phyloP scores from a whole-genome alignment of 106 monocot species.

The Cymbidium sinense region DNA sequence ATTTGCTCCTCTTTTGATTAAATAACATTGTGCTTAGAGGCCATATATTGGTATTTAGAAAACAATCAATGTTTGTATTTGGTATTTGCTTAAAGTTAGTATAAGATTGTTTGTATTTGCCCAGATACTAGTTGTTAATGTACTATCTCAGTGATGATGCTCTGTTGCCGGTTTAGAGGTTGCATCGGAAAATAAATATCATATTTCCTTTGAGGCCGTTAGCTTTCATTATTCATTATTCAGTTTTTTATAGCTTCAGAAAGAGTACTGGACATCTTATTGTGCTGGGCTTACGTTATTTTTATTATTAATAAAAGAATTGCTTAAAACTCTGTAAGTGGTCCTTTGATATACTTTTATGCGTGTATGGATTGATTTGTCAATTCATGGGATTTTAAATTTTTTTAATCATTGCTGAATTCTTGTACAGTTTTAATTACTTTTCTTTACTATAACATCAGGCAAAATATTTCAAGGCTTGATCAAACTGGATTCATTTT shows the following conservation, averaged over 20 bases:
- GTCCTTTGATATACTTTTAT: not conserved
- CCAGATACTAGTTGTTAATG: not conserved
- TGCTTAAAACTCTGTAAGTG: not conserved
- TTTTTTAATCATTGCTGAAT: not conserved
- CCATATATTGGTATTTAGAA: not conserved
- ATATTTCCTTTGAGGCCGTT: not conserved
- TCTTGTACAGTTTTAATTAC: not conserved
- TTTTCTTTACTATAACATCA: not conserved
- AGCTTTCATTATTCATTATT: not conserved
- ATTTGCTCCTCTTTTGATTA: not conserved
- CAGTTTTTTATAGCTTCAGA: not conserved
- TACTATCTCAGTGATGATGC: not conserved
- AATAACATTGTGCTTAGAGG: not conserved
- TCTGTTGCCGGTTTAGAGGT: not conserved
- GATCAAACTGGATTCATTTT: too few species aligned
- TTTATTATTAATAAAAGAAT: not conserved
- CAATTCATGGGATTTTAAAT: not conserved
- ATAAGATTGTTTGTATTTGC: not conserved
- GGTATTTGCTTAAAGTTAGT: not conserved
- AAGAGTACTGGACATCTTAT: not conserved
- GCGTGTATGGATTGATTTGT: not conserved
- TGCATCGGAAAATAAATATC: not conserved
- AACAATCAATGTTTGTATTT: not conserved
- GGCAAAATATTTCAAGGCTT: not conserved
- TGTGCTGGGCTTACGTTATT: not conserved